Evolutionary conservation across 2,329 filamentous ascomycete genomes (phyloP), one percentile per base, ranked within the genome.

Genomic region (Exophiala lecanii-corni): DNA sequence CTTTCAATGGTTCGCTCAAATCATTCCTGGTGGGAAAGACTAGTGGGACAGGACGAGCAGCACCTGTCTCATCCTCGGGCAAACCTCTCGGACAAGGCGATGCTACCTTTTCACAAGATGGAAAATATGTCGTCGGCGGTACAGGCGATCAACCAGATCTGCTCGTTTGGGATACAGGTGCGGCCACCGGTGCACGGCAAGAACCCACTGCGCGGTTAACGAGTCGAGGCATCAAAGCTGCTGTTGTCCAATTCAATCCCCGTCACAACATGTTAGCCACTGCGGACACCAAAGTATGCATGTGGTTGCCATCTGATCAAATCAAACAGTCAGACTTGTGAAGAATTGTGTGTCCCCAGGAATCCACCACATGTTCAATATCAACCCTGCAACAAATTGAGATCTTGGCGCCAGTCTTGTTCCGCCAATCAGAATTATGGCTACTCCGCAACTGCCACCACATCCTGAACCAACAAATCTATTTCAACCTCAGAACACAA

Each of bases 201-300:
- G 59, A 64, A 33, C 68, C 70, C 2, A 58, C 62, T 40, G 53
- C 57, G 32, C 65, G 53, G 34, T 46, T 72, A 35, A 58, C 66
- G 40, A 62, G 68, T 48, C 58, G 66, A 76, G 68, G 80, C 72
- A 53, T 55, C 43, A 61, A 81, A 79, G 66, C 79, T 39, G 84
- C 84, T 1, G 76, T 94, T 9, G 73, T 95, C 31, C 86, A 85
- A 16, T 92, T 89, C 62, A 97, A 96, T 61, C 92, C 89, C 18
- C 77, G 89, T 37, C 92, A 84, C 65, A 96, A 97, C 64, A 82
- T 96, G 70, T 76, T 97, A 54, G 89, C 88, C 6, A 92, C 84
- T 33, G 92, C 88, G 3, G 89, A 97, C 57, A 84, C 84, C 59
- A 89, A 96, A 41, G 70, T 88, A 47, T 67, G 86, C 15, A 86